A percentile compares a stretch with the other conserved stretches of the same genome.
Evolutionary conservation across 768 basidiomycete genomes (phyloP).

Genomic region (Gymnopilus dilepis): DNA sequence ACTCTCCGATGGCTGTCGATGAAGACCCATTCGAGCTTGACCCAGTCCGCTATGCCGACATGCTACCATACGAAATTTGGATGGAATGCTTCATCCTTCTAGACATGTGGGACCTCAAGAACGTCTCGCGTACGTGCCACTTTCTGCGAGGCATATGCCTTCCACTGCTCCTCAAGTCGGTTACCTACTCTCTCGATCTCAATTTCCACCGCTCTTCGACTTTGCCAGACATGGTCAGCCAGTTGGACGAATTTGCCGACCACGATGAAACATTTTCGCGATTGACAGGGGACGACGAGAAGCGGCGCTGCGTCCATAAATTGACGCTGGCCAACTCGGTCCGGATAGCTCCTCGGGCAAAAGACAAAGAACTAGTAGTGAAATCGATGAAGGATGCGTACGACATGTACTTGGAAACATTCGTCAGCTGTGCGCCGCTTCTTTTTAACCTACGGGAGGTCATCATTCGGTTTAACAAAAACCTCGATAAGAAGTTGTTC

Average conservation of each 20-base stretch:
- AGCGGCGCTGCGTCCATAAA: neutral
- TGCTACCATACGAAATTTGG: conserved; percentile 2
- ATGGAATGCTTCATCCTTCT: neutral
- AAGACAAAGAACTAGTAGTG: neutral
- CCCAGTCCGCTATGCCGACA: neutral
- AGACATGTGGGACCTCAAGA: neutral
- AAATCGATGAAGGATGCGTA: neutral
- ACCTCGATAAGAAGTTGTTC: neutral
- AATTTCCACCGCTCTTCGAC: neutral
- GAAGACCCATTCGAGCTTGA: neutral
- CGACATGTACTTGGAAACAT: neutral
- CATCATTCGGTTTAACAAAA: neutral
- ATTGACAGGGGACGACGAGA: neutral
- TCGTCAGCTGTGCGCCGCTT: neutral
- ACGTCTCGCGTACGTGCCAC: neutral
- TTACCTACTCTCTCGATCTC: neutral
- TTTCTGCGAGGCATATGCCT: neutral
- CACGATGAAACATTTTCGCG: neutral
- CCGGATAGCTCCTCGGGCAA: neutral
- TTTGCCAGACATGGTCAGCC: neutral
- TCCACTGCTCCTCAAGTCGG: neutral
- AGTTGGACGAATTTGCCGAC: neutral
- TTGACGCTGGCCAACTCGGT: neutral
- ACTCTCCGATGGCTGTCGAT: neutral
- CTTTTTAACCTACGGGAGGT: neutral